These are phyloP conservation scores for Jaapia argillacea DNA, from an alignment of 768 basidiomycete genomes.

Conservation along the genomic window DNA sequence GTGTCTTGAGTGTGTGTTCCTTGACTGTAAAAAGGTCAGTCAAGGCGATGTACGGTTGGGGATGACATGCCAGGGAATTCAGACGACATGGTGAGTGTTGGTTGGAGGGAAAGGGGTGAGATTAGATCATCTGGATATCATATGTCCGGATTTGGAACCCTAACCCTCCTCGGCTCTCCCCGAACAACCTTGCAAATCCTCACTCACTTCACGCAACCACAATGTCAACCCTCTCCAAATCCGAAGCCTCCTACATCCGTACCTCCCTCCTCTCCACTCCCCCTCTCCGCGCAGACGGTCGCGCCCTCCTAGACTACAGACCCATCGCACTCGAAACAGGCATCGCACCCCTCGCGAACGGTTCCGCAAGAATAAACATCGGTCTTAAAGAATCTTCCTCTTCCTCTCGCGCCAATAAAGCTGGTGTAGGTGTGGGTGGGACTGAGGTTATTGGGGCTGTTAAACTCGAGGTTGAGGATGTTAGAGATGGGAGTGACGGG, in stretches of 20 bases:
- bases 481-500: slow-evolving; percentile 29
- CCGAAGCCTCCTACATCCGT: slow-evolving; percentile 71
- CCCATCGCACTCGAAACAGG: slow-evolving; percentile 67
- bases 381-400: too few relatives aligned
- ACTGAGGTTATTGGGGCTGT: slow-evolving; percentile 75
- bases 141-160: too few relatives aligned
- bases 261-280: slow-evolving; percentile 47
- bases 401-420: too few relatives aligned
- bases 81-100: too few relatives aligned
- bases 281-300: slow-evolving; percentile 72
- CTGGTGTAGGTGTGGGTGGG: slow-evolving; percentile 45
- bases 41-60: too few relatives aligned
- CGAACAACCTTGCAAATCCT: too few relatives aligned
- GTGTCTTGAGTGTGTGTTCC: slow-evolving; percentile 43
- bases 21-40: slow-evolving; percentile 31
- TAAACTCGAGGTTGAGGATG: slow-evolving; percentile 69
- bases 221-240: slow-evolving; percentile 65
- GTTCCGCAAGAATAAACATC: slow-evolving; percentile 69
- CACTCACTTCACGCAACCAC: too few relatives aligned
- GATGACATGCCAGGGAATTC: too few relatives aligned
- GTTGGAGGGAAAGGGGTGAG: too few relatives aligned
- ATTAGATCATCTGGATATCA: too few relatives aligned
- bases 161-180: too few relatives aligned
- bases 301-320: slow-evolving; percentile 56
- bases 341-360: slow-evolving; percentile 73